Evolutionary conservation across 2,329 filamentous ascomycete genomes (phyloP), one percentile per base, ranked within the genome.

Genomic region (Zopfia rhizophila): DNA sequence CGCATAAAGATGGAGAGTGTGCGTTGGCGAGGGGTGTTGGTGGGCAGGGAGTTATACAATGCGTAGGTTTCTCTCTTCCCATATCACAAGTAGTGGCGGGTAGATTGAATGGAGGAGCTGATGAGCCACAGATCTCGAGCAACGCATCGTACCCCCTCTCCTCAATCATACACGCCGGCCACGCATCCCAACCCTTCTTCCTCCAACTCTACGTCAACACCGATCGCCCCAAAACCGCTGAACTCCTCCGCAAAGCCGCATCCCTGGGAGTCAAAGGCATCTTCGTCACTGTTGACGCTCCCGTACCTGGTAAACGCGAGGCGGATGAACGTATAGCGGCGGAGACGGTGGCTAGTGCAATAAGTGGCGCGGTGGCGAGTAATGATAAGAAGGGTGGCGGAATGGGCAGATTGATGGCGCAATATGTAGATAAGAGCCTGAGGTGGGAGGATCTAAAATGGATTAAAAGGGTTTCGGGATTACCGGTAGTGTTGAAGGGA

Each of bases 371-470:
- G 24, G 69, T 67, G 44, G 74, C 74, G 1, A 73, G 70, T 27
- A 79, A 80, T 48, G 82, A 84, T 53, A 65, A 62, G 10, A 80
- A 80, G 37, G 82, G 82, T 0, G 78, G 79, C 0, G 77, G 80
- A 0, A 65, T 85, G 30, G 82, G 80, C 0, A 67, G 82, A 7
- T 70, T 80, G 29, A 84, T 83, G 75, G 82, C 78, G 0, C 63
- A 65, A 2, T 86, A 80, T 61, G 81, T 86, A 38, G 83, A 85
- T 51, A 68, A 78, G 3, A 75, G 74, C 5, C 18, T 85, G 17
- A 75, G 79, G 68, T 39, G 69, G 70, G 52, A 63, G 8, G 75
- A 84, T 33, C 53, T 73, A 12, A 45, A 46, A 4, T 74, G 70
- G 71, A 39, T 73, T 35, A 53, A 66, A 23, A 47, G 48, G 28